phyloP scores from a whole-genome alignment of 2,329 filamentous ascomycete species.

The Aspergillaceae sp. region DNA sequence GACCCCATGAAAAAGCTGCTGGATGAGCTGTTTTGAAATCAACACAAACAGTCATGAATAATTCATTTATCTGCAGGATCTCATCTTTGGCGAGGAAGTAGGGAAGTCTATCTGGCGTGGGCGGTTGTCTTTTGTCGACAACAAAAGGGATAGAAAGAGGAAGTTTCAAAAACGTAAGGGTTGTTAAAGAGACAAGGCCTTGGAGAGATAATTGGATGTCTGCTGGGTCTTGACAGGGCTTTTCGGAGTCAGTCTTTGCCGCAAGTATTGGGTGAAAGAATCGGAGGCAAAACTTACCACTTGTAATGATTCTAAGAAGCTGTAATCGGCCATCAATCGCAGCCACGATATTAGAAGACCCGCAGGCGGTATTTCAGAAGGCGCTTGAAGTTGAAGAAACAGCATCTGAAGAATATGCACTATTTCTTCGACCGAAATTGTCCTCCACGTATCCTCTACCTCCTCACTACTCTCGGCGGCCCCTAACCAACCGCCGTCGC shows the following conservation, averaged over 20 bases:
- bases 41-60: conserved; percentile 53
- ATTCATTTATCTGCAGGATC: conserved; percentile 63
- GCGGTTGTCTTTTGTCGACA: conserved; percentile 18
- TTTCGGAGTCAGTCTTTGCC: conserved; percentile 12
- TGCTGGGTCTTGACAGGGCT: conserved; percentile 34
- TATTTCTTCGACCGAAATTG: conserved; percentile 59
- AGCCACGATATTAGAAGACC: conserved; percentile 63
- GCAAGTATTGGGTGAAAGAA: background rate
- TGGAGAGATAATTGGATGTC: conserved; percentile 51
- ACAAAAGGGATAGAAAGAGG: conserved; percentile 52
- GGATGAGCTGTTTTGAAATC: conserved; percentile 59
- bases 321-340: conserved; percentile 56
- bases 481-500: conserved; percentile 38
- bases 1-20: conserved; percentile 70
- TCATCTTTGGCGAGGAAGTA: conserved; percentile 64
- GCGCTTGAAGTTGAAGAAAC: conserved; percentile 59
- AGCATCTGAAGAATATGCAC: conserved; percentile 65
- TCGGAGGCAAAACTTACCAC: conserved; percentile 38
- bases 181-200: conserved; percentile 60
- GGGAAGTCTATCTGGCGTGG: conserved; percentile 31
- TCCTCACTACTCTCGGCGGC: conserved; percentile 45
- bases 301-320: conserved; percentile 60
- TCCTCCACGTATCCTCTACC: conserved; percentile 54
- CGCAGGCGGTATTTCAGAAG: conserved; percentile 49
- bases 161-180: conserved; percentile 63